Evolutionary conservation across 495 filamentous ascomycete species (phyloP).

Genomic region (Cercophora scortea): DNA sequence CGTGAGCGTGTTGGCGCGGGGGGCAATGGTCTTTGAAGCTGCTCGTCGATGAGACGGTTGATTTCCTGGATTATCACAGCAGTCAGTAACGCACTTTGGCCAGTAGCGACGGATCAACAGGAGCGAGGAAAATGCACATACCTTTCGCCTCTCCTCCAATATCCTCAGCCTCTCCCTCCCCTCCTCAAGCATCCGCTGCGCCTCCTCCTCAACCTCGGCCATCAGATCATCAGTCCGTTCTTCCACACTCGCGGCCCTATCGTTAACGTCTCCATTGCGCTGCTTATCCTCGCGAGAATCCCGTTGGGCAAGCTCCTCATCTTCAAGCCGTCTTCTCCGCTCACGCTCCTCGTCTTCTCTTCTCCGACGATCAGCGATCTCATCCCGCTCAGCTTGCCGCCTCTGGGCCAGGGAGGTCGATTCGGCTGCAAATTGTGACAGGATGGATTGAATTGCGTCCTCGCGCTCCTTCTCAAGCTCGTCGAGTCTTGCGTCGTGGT

Average conservation of each 20-base stretch:
- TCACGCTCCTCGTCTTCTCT: constrained; percentile 28
- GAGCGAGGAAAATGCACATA: constrained; percentile 1
- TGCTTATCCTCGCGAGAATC: constrained; percentile 17
- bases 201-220: constrained; percentile 22
- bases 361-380: constrained; percentile 17
- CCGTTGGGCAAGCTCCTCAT: constrained; percentile 15
- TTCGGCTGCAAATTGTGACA: constrained; percentile 15
- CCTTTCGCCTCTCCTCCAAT: constrained; percentile 25
- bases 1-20: constrained; percentile 5
- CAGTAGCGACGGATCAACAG: neutral
- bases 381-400: constrained; percentile 15
- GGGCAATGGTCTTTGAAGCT: constrained; percentile 18
- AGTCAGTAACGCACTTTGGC: neutral
- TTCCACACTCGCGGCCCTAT: constrained; percentile 17
- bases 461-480: constrained; percentile 22
- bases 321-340: constrained; percentile 20
- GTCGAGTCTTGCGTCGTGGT: constrained; percentile 21
- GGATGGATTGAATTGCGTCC: constrained; percentile 15
- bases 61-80: constrained; percentile 17
- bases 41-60: constrained; percentile 28
- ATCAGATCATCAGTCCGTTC: constrained; percentile 21
- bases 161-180: constrained; percentile 16
- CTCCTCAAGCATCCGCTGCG: constrained; percentile 12
- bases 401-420: constrained; percentile 9
- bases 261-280: constrained; percentile 10